Conservation (phyloP, 2,329 filamentous ascomycete species). For the Venturia aucupariae region DNA sequence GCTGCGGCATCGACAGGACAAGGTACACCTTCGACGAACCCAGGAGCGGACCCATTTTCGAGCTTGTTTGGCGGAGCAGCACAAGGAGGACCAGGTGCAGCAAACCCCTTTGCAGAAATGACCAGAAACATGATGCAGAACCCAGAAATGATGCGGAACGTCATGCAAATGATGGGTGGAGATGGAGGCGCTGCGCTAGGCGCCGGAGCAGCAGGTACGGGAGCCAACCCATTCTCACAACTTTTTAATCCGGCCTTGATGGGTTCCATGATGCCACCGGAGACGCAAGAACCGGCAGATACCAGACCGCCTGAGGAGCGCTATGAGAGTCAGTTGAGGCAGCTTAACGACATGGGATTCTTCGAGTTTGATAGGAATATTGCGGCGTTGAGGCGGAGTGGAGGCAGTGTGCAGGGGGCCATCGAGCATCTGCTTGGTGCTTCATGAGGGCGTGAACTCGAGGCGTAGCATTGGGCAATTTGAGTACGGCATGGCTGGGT, state of each 20-base stretch:
- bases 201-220: conserved; percentile 30
- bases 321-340: conserved; percentile 80
- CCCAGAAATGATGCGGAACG: conserved; percentile 45
- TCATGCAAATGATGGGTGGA: conserved; percentile 43
- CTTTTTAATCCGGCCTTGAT: conserved; percentile 37
- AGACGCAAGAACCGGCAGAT: conserved; percentile 53
- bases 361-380: conserved; percentile 94
- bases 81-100: conserved; percentile 15
- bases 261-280: conserved; percentile 26
- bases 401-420: conserved; percentile 89
- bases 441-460: neutral
- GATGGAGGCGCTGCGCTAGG: conserved; percentile 23
- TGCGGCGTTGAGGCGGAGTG: conserved; percentile 74
- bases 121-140: conserved; percentile 45
- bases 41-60: conserved; percentile 57
- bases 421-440: conserved; percentile 56
- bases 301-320: conserved; percentile 86
- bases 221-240: conserved; percentile 33
- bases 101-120: conserved; percentile 42
- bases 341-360: conserved; percentile 98
- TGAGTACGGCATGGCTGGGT: neutral
- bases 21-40: conserved; percentile 25
- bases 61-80: conserved; percentile 44
- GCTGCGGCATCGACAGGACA: conserved; percentile 21
- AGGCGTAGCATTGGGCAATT: neutral